Percentiles rank a stretch among this genome's conserved stretches.
Evolutionary conservation across 2,329 filamentous ascomycete genomes (phyloP).

Genomic region (Colletotrichum sp.): DNA sequence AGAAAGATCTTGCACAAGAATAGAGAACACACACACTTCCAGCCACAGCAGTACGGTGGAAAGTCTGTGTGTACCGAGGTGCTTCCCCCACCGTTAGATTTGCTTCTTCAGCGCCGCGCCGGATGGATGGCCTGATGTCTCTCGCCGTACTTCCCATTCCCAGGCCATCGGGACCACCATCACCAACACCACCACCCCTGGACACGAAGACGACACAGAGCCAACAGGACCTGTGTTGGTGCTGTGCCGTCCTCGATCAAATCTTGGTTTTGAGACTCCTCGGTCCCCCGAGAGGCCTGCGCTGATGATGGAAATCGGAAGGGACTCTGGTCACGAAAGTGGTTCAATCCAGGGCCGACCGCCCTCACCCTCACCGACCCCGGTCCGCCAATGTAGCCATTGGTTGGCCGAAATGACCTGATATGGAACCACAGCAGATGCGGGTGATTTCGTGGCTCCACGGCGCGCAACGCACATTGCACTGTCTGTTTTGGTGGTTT

Average conservation of each 20-base stretch:
- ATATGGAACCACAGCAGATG: slow-evolving; percentile 7
- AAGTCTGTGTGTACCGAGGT: background rate
- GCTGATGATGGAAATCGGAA: background rate
- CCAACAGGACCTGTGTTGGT: background rate
- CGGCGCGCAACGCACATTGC: background rate
- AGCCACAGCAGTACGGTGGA: background rate
- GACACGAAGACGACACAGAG: background rate
- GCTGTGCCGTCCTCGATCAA: background rate
- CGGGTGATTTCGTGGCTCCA: slow-evolving; percentile 10
- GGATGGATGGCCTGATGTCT: slow-evolving; percentile 6
- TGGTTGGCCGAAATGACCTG: slow-evolving; percentile 15
- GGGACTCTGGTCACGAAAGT: background rate
- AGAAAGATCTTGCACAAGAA: background rate
- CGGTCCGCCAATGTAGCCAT: slow-evolving; percentile 10
- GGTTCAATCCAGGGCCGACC: background rate
- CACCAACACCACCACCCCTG: background rate
- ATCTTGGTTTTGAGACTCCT: background rate
- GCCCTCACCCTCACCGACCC: background rate
- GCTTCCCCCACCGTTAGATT: background rate
- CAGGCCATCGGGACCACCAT: background rate
- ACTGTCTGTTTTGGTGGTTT: background rate
- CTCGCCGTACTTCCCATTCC: background rate
- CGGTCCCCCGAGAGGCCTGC: background rate
- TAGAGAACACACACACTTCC: background rate
- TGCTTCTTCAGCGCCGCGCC: background rate